These are phyloP conservation scores for Brassica hybrid DNA, from an alignment of 441 rosid genomes.

Conservation along the genomic window DNA sequence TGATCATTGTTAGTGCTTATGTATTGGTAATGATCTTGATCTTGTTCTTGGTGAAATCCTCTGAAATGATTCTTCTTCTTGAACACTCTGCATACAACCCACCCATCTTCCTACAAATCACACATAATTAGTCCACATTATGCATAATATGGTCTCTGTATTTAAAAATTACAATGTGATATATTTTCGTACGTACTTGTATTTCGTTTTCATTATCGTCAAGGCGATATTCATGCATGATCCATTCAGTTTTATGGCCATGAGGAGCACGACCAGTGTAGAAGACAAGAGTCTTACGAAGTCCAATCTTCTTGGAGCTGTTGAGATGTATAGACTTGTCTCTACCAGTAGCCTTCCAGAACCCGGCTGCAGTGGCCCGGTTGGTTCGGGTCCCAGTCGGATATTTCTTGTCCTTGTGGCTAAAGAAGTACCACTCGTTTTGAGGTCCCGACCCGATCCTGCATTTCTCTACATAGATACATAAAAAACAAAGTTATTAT, in stretches of 20 bases:
- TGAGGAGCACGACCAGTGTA: constrained; percentile 82
- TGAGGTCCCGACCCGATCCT: constrained; percentile 77
- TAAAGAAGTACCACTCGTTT: constrained; percentile 79
- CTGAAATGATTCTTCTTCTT: constrained; percentile 46
- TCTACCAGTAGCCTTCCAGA: constrained; percentile 83
- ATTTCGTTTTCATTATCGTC: constrained; percentile 60
- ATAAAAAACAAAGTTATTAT: not conserved
- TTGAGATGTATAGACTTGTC: constrained; percentile 70
- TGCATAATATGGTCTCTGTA: not conserved
- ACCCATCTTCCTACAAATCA: constrained; percentile 45
- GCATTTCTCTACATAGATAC: constrained; percentile 55
- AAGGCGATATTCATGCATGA: constrained; percentile 80
- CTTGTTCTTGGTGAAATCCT: constrained; percentile 43
- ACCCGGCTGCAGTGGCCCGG: constrained; percentile 75
- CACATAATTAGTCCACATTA: not conserved
- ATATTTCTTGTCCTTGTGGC: constrained; percentile 80
- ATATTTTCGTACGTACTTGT: constrained; percentile 49
- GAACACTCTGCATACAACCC: constrained; percentile 51
- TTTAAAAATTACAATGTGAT: not conserved
- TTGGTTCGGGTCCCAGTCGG: constrained; percentile 78
- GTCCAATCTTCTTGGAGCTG: constrained; percentile 67
- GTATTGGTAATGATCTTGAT: constrained; percentile 37
- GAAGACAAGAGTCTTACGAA: constrained; percentile 80
- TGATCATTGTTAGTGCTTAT: constrained; percentile 33
- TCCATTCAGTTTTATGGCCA: constrained; percentile 77